Percentiles rank a stretch among this genome's conserved stretches.
Evolutionary conservation across 164 flowering plant genomes (phyloP).

Genomic region (Akebia trifoliata): DNA sequence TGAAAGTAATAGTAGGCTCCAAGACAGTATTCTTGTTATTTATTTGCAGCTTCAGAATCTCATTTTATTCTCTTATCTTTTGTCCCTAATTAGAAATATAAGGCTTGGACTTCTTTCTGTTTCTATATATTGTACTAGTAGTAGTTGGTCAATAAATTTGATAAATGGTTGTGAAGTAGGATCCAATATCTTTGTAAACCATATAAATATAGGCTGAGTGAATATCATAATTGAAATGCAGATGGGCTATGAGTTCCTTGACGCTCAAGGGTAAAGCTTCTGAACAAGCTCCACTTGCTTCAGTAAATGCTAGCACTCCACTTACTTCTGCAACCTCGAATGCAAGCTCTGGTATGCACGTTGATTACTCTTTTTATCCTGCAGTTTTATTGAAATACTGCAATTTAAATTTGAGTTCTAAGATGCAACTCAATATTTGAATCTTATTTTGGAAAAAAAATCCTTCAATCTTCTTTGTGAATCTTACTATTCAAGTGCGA

Average conservation of each 20-base stretch:
- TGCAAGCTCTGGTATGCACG: constrained; percentile 53
- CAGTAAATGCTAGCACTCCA: constrained; percentile 39
- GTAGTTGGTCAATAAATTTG: not conserved
- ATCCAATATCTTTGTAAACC: not conserved
- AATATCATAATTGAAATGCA: constrained; percentile 32
- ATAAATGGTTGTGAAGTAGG: not conserved
- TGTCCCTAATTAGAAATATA: too few relatives aligned
- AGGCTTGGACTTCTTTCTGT: not conserved
- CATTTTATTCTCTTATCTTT: too few relatives aligned
- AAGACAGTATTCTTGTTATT: too few relatives aligned
- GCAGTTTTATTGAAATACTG: not conserved
- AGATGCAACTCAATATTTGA: too few relatives aligned
- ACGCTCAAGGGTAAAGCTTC: constrained; percentile 78
- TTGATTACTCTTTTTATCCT: not conserved
- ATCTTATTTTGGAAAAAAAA: too few relatives aligned
- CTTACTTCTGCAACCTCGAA: constrained; percentile 44
- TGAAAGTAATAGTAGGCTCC: too few relatives aligned
- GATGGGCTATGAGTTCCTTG: constrained; percentile 99
- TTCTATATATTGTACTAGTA: not conserved
- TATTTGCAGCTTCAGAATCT: too few relatives aligned
- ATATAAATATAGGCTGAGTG: not conserved
- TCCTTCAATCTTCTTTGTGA: too few relatives aligned
- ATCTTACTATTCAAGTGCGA: too few relatives aligned
- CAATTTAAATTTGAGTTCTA: not conserved
- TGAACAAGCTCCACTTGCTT: constrained; percentile 57